These are phyloP conservation scores for Echinosophora koreensis DNA, from an alignment of 306 rosid species.

Conservation along the genomic window DNA sequence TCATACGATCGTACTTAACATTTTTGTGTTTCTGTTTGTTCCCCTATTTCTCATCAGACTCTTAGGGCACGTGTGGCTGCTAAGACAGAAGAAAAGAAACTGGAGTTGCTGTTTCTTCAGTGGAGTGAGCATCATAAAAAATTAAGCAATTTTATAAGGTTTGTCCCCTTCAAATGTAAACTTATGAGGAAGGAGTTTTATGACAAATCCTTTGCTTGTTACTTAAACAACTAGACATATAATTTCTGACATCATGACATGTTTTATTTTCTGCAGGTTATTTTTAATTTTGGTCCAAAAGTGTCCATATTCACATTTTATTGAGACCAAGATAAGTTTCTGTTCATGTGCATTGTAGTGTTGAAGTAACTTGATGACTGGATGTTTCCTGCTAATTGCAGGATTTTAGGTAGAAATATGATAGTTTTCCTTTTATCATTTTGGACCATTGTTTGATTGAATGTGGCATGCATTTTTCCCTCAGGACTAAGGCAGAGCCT, in stretches of 20 bases:
- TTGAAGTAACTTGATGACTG: conserved; percentile 74
- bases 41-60: conserved; percentile 59
- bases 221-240: conserved; percentile 34
- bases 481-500: conserved; percentile 95
- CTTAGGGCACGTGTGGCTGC: conserved; percentile 97
- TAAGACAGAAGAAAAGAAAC: conserved; percentile 95
- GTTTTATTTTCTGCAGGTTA: conserved; percentile 76
- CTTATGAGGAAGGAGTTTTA: conserved; percentile 10
- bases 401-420: conserved; percentile 55
- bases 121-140: conserved; percentile 96
- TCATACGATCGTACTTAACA: conserved; percentile 10
- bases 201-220: conserved; percentile 31
- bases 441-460: conserved; percentile 40
- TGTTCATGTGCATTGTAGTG: conserved; percentile 74
- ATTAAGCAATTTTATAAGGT: conserved; percentile 97
- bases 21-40: conserved; percentile 10
- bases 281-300: conserved; percentile 97
- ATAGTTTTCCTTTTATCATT: conserved; percentile 14
- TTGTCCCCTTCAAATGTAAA: conserved; percentile 33
- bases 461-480: conserved; percentile 42
- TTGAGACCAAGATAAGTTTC: conserved; percentile 99
- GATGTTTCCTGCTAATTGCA: conserved; percentile 62
- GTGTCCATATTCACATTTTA: conserved; percentile 99
- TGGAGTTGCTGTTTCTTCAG: conserved; percentile 95
- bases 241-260: conserved; percentile 41